A percentile compares a stretch with the other conserved stretches of the same genome.
Evolutionary conservation across 2,329 filamentous ascomycete species (phyloP).

Genomic region (Trichoderma hamatum): DNA sequence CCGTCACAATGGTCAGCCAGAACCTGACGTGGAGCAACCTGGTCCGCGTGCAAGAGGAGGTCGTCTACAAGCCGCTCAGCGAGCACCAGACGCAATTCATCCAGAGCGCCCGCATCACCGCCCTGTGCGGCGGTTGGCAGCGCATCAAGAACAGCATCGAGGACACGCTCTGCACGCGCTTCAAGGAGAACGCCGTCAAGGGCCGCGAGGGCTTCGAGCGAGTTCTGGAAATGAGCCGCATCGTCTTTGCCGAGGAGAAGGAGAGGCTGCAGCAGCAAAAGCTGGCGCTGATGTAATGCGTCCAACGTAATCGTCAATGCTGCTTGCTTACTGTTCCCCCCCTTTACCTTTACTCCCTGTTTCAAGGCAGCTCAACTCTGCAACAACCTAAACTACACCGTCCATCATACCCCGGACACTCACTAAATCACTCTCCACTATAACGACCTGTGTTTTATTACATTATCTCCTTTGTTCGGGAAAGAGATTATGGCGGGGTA

Average conservation of each 20-base stretch:
- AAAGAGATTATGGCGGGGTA: constrained; percentile 16
- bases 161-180: constrained; percentile 83
- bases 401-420: not conserved
- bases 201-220: constrained; percentile 94
- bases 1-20: constrained; percentile 93
- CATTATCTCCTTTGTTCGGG: constrained; percentile 15
- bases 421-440: constrained; percentile 21
- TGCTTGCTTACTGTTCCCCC: not conserved
- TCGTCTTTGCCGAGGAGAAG: constrained; percentile 88
- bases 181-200: constrained; percentile 87
- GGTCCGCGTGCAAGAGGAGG: constrained; percentile 89
- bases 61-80: constrained; percentile 72
- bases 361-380: constrained; percentile 4
- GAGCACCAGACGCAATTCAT: constrained; percentile 73
- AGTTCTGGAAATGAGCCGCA: constrained; percentile 88
- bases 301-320: not conserved
- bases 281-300: constrained; percentile 25
- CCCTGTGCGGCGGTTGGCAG: constrained; percentile 94
- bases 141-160: constrained; percentile 96
- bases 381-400: not conserved
- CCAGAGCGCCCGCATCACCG: constrained; percentile 91
- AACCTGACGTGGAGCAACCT: constrained; percentile 94
- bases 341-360: not conserved
- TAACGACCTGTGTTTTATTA: constrained; percentile 9
- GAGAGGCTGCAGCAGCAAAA: constrained; percentile 51